These are phyloP conservation scores for Phaffia australis DNA, from an alignment of 768 basidiomycete genomes.

Conservation along the genomic window DNA sequence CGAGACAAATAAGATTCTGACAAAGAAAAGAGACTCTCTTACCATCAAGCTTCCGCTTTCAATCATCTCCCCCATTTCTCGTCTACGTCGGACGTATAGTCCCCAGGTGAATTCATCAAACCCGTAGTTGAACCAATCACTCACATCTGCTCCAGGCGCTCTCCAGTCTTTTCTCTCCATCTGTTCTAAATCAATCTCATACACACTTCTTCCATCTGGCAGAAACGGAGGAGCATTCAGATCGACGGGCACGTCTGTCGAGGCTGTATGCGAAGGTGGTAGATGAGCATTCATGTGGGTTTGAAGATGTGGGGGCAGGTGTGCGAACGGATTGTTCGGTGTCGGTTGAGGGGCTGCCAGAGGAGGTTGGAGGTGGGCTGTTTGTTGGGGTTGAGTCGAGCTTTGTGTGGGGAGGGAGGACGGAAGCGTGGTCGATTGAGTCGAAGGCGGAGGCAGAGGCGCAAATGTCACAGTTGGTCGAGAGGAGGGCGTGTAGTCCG, in stretches of 20 bases:
- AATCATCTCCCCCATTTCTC: conserved; percentile 34
- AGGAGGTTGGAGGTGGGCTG: conserved; percentile 8
- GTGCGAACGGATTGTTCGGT: conserved; percentile 23
- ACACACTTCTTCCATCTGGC: conserved; percentile 41
- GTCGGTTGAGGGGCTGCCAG: conserved; percentile 27
- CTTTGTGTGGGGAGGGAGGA: conserved; percentile 29
- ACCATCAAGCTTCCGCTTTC: conserved; percentile 15
- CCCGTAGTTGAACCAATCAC: conserved; percentile 99
- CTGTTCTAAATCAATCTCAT: conserved; percentile 68
- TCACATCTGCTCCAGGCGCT: conserved; percentile 77
- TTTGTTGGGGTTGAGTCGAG: conserved; percentile 27
- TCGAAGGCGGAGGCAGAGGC: conserved; percentile 19
- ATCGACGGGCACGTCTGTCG: conserved; percentile 15
- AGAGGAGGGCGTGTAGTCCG: conserved; percentile 35
- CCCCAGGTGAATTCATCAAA: conserved; percentile 97
- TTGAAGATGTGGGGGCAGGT: conserved; percentile 16
- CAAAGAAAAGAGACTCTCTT: not conserved
- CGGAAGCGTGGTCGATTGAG: conserved; percentile 27
- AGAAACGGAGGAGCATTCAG: conserved; percentile 12
- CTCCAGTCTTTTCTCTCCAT: conserved; percentile 83
- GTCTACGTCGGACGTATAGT: conserved; percentile 48
- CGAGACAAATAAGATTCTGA: too few relatives aligned
- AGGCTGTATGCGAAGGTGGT: conserved; percentile 7
- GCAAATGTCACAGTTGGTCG: conserved; percentile 25
- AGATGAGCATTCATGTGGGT: conserved; percentile 14